Evolutionary conservation across 2,329 filamentous ascomycete genomes (phyloP).

Genomic region (Spiromastix sp.): DNA sequence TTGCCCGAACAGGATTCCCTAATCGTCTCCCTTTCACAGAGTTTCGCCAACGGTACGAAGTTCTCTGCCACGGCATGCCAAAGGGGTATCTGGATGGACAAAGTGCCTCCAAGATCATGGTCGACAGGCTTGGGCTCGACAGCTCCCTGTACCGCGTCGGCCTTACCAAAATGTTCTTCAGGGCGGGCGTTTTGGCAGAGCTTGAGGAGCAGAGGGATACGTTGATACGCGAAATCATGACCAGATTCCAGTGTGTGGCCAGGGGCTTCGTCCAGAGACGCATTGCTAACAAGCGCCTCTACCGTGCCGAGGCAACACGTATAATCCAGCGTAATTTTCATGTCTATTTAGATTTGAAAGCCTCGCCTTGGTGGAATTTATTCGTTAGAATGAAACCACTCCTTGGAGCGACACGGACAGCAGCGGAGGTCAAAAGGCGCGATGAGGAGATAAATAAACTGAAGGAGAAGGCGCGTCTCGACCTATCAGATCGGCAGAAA

Average conservation of each 20-base stretch:
- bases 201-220: slow-evolving; percentile 91
- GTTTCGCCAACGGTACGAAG: slow-evolving; percentile 91
- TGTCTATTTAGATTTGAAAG: slow-evolving; percentile 77
- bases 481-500: slow-evolving; percentile 62
- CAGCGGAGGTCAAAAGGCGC: slow-evolving; percentile 85
- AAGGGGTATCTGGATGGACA: slow-evolving; percentile 89
- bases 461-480: slow-evolving; percentile 70
- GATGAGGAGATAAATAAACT: slow-evolving; percentile 88
- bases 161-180: slow-evolving; percentile 95
- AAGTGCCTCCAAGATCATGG: slow-evolving; percentile 70
- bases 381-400: slow-evolving; percentile 92
- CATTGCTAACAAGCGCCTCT: slow-evolving; percentile 83
- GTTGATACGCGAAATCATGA: slow-evolving; percentile 88
- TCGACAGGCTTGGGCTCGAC: slow-evolving; percentile 81
- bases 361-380: slow-evolving; percentile 96
- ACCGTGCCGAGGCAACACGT: slow-evolving; percentile 84
- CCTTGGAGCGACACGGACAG: slow-evolving; percentile 81
- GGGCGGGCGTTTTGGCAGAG: slow-evolving; percentile 89
- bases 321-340: slow-evolving; percentile 94
- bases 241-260: slow-evolving; percentile 82
- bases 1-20: slow-evolving; percentile 92
- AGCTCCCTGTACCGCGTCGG: slow-evolving; percentile 82
- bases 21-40: slow-evolving; percentile 87
- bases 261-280: slow-evolving; percentile 82
- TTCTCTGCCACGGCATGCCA: slow-evolving; percentile 79